phyloP scores from a whole-genome alignment of 257 asterid species.

The Leonotis leonurus region DNA sequence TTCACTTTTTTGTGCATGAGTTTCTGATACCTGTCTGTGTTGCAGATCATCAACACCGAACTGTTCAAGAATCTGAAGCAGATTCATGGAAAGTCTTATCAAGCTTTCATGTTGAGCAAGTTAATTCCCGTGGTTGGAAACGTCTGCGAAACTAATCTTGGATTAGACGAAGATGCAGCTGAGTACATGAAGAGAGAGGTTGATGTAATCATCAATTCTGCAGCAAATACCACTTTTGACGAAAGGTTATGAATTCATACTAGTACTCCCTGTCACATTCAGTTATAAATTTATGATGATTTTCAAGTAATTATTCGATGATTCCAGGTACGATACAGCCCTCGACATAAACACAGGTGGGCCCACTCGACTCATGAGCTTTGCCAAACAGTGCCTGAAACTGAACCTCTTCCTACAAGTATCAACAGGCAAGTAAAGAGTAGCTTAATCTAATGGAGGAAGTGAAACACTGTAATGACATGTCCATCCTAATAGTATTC shows the following conservation, averaged over 20 bases:
- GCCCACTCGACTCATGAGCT: constrained; percentile 64
- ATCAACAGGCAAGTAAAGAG: constrained; percentile 72
- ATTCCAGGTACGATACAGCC: constrained; percentile 73
- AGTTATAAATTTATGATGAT: background rate
- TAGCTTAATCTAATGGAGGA: background rate
- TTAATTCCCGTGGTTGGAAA: constrained; percentile 77
- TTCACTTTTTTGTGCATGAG: background rate
- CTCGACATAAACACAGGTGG: constrained; percentile 82
- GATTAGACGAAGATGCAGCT: constrained; percentile 55
- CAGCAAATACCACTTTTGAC: constrained; percentile 86
- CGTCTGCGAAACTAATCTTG: constrained; percentile 61
- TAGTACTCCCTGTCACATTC: background rate
- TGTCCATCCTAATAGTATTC: background rate
- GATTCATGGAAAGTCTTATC: constrained; percentile 68
- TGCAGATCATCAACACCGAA: constrained; percentile 58
- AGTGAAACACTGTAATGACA: background rate
- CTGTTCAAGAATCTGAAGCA: constrained; percentile 73
- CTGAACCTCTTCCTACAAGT: constrained; percentile 70
- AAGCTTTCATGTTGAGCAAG: constrained; percentile 74
- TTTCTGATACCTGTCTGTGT: background rate
- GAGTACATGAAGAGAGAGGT: constrained; percentile 47
- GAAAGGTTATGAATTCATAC: constrained; percentile 47
- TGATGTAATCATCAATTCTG: constrained; percentile 74
- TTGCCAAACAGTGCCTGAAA: constrained; percentile 68
- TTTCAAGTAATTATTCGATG: background rate